Conservation (phyloP, 2,329 filamentous ascomycete genomes). For the Aspergillus fructus region DNA sequence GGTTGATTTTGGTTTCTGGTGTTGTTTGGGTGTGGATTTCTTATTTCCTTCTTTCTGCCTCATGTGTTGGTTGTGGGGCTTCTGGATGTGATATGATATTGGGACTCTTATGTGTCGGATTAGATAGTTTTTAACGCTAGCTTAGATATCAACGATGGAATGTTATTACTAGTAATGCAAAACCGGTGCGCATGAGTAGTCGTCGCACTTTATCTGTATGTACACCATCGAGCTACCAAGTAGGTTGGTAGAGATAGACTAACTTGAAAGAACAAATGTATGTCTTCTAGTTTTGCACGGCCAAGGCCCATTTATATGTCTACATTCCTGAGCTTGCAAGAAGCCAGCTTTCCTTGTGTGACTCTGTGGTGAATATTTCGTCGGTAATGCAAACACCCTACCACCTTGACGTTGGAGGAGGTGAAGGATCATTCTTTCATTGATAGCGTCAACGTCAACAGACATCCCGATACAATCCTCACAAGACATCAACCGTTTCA, state of each 20-base stretch:
- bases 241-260: too few species aligned
- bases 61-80: neutral
- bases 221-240: too few species aligned
- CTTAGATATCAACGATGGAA: neutral
- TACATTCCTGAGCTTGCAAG: neutral
- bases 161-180: neutral
- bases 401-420: neutral
- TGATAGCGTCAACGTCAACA: too few species aligned
- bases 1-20: neutral
- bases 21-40: neutral
- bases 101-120: neutral
- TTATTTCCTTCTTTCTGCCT: neutral
- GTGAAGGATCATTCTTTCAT: too few species aligned
- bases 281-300: too few species aligned
- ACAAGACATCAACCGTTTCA: too few species aligned
- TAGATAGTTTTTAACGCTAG: neutral
- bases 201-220: too few species aligned
- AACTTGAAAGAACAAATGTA: too few species aligned
- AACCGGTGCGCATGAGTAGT: too few species aligned
- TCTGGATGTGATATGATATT: too few species aligned
- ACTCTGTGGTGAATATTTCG: neutral
- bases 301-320: neutral
- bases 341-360: neutral
- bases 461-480: too few species aligned
- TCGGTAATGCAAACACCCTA: neutral